A percentile compares a stretch with the other conserved stretches of the same genome.
Conservation (phyloP, 305 asterid genomes). For the Petunia hybrid region DNA sequence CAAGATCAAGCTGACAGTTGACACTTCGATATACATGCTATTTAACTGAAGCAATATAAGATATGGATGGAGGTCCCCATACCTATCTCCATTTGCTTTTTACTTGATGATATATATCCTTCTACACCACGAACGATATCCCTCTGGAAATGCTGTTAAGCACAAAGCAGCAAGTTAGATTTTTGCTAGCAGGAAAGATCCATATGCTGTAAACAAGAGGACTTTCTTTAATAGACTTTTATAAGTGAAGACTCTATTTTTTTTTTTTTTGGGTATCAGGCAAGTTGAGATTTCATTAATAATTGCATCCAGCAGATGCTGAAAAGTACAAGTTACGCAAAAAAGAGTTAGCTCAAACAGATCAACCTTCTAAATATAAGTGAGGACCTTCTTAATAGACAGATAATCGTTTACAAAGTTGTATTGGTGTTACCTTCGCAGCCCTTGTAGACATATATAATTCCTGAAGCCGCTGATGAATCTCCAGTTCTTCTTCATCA, state of each 20-base stretch:
- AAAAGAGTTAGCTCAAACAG: background rate
- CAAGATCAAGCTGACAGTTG: slow-evolving; percentile 45
- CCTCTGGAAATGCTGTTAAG: slow-evolving; percentile 97
- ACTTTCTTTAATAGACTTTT: slow-evolving; percentile 43
- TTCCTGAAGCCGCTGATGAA: slow-evolving; percentile 72
- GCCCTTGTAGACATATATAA: slow-evolving; percentile 89
- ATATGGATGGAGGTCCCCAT: slow-evolving; percentile 36
- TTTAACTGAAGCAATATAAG: slow-evolving; percentile 40
- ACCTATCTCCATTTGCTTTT: slow-evolving; percentile 91
- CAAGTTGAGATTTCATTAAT: too few relatives aligned
- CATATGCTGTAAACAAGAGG: slow-evolving; percentile 67
- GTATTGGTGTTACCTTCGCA: slow-evolving; percentile 65
- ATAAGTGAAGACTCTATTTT: background rate
- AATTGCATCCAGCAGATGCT: too few relatives aligned
- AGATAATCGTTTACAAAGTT: background rate
- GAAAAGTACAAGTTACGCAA: background rate
- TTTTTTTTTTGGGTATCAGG: too few relatives aligned
- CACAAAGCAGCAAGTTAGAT: slow-evolving; percentile 36
- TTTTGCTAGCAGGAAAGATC: slow-evolving; percentile 49
- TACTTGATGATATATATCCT: slow-evolving; percentile 72
- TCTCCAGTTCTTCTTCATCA: slow-evolving; percentile 75
- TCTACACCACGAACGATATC: slow-evolving; percentile 89
- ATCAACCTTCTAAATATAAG: slow-evolving; percentile 5
- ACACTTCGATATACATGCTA: slow-evolving; percentile 36
- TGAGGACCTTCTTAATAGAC: background rate